Conservation (phyloP, 2,329 filamentous ascomycete genomes). For the Colletotrichum nymphaeae region DNA sequence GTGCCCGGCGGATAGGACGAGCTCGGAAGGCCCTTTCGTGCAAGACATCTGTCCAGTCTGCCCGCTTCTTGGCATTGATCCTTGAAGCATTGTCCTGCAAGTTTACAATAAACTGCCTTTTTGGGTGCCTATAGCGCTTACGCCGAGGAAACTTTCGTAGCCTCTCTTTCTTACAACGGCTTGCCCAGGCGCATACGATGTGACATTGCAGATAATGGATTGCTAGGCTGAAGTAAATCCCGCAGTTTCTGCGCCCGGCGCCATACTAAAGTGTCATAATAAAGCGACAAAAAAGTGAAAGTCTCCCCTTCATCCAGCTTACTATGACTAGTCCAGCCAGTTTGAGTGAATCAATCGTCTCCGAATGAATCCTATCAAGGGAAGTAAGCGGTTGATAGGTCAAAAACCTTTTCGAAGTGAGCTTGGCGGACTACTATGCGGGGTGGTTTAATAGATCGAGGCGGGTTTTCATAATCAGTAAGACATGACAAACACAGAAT, state of each 20-base stretch:
- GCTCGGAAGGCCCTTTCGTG: not conserved
- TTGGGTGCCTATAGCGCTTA: slow-evolving; percentile 14
- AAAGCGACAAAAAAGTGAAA: no score
- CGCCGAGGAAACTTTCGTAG: slow-evolving; percentile 1
- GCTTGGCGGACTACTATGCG: no score
- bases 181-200: not conserved
- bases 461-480: no score
- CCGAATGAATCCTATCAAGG: no score
- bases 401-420: no score
- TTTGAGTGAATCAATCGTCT: no score
- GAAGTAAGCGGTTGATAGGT: no score
- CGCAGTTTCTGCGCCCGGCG: not conserved
- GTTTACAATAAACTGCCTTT: not conserved
- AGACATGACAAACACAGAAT: no score
- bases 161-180: not conserved
- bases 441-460: no score
- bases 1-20: not conserved
- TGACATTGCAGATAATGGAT: slow-evolving; percentile 9
- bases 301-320: no score
- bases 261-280: not conserved
- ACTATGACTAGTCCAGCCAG: no score
- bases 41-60: not conserved
- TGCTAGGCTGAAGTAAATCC: not conserved
- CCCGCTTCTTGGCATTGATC: slow-evolving; percentile 8
- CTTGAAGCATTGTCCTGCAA: not conserved